These are phyloP conservation scores for Scenedesmus sp. DNA, from an alignment of 163 green algal species.

Conservation along the genomic window DNA sequence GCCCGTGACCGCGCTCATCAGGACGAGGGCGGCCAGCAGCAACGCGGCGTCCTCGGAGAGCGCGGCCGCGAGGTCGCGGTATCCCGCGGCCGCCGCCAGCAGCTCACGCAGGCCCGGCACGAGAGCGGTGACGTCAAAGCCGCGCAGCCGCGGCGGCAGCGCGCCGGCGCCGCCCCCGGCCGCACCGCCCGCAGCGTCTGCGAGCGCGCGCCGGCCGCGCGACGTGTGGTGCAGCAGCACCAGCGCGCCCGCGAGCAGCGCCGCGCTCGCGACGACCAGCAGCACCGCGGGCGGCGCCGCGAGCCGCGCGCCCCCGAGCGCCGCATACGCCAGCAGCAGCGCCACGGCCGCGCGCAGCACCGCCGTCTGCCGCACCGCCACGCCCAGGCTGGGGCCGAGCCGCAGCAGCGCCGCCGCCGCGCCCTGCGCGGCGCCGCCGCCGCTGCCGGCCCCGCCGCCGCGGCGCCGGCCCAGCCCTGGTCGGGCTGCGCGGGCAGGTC, in stretches of 20 bases:
- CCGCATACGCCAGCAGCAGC: slow-evolving; percentile 38
- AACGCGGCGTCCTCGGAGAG: slow-evolving; percentile 30
- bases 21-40: neutral
- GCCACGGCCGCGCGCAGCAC: slow-evolving; percentile 20
- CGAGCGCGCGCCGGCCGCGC: neutral
- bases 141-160: slow-evolving; percentile 20
- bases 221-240: neutral
- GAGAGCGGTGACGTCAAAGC: slow-evolving; percentile 26
- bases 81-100: slow-evolving; percentile 15
- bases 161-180: neutral
- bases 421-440: neutral
- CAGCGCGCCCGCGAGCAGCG: slow-evolving; percentile 4
- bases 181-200: neutral
- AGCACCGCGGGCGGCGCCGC: slow-evolving; percentile 10
- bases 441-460: too few relatives aligned
- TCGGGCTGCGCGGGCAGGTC: too few relatives aligned
- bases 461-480: too few relatives aligned
- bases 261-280: neutral
- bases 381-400: slow-evolving; percentile 16
- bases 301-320: neutral
- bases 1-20: slow-evolving; percentile 7
- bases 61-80: slow-evolving; percentile 14
- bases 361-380: slow-evolving; percentile 26
- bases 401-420: slow-evolving; percentile 1
- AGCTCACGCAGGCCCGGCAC: slow-evolving; percentile 32